These are phyloP conservation scores for Ogataea dorogensis DNA, from an alignment of 805 yeast genomes.

Conservation along the genomic window DNA sequence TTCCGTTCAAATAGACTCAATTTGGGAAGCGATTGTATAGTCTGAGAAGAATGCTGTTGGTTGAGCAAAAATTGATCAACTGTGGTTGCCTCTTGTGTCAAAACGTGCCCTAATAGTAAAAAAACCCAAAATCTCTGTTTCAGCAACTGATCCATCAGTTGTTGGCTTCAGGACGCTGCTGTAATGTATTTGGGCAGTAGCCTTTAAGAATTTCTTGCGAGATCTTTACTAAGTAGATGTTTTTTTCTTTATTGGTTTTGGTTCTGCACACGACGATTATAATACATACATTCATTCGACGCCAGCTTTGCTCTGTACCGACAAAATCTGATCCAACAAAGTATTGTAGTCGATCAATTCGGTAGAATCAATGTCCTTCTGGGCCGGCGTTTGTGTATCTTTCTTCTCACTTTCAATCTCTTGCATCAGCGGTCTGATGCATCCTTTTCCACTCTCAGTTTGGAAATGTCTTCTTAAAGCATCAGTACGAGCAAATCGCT, in stretches of 20 bases:
- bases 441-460: conserved; percentile 73
- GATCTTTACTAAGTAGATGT: conserved; percentile 4
- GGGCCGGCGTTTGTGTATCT: conserved; percentile 4
- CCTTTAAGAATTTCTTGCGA: conserved; percentile 1
- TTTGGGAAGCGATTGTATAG: conserved; percentile 6
- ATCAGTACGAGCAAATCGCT: conserved; percentile 75
- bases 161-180: neutral
- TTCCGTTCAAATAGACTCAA: conserved; percentile 14
- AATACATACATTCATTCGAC: conserved; percentile 1
- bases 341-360: conserved; percentile 18
- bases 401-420: conserved; percentile 40
- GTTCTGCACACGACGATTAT: conserved; percentile 16
- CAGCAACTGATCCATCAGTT: conserved; percentile 11
- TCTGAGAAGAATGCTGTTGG: conserved; percentile 2
- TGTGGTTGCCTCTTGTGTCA: neutral
- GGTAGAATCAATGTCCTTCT: neutral
- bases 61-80: conserved; percentile 1
- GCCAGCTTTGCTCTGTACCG: conserved; percentile 8
- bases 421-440: conserved; percentile 65
- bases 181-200: conserved; percentile 1
- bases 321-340: conserved; percentile 24
- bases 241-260: conserved; percentile 14
- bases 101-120: neutral
- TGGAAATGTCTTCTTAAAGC: conserved; percentile 77
- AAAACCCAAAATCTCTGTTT: neutral